Evolutionary conservation across 2,329 filamentous ascomycete species (phyloP), one percentile per base, ranked within the genome.

Genomic region (Endothia cerciana): DNA sequence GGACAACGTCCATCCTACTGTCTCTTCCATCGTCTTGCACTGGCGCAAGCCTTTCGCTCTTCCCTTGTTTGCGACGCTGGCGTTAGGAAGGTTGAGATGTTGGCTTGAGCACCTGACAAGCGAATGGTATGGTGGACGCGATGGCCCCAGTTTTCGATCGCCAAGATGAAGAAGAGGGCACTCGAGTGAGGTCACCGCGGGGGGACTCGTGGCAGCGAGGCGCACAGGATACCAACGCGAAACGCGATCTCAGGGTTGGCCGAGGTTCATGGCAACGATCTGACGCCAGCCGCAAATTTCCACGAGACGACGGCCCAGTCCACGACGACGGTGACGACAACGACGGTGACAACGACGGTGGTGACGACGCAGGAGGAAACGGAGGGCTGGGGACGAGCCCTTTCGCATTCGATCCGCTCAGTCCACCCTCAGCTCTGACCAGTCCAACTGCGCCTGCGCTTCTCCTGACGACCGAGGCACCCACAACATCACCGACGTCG

Each of bases 81-180:
- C 66, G 66, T 64, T 59, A 49, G 61, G 38, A 25, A 61, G 41
- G 40, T 49, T 58, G 66, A 64, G 57, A 68, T 68, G 61, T 40
- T 68, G 45, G 64, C 51, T 62, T 66, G 64, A 66, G 41, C 38
- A 68, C 49, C 15, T 38, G 28, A 66, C 28, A 57, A 62, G 60
- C 19, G 61, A 61, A 51, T 43, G 43, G 56, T 61, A 60, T 43
- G 60, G 62, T 58, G 51, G 62, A 68, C 58, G 60, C 53, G n/a
- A 68, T 68, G 66, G 66, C 60, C 38, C 66, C 66, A 43, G 49
- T 68, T 36, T 55, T 60, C 30, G 66, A 66, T 51, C 17, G 19
- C 28, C 60, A 58, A 57, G 49, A 49, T 22, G 56, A 63, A 38
- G 43, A 55, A 10, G 51, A 47, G 33, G 43, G 36, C 22, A 28